A percentile compares a stretch with the other conserved stretches of the same genome.
These are phyloP conservation scores for Sophora flavescens DNA, from an alignment of 306 rosid species.

Conservation along the genomic window DNA sequence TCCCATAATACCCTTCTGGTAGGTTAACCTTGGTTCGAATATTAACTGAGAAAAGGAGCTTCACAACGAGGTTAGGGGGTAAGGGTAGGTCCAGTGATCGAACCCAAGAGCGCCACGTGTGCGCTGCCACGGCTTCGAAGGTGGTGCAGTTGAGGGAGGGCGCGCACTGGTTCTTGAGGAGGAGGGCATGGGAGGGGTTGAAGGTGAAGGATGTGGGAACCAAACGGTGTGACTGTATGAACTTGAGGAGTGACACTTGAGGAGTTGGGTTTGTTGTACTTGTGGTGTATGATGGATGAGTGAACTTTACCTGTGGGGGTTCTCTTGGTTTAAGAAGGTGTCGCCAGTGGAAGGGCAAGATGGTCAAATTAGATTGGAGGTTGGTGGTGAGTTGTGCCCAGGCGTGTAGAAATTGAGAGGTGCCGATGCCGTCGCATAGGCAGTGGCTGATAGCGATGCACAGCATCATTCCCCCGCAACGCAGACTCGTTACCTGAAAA, in stretches of 20 bases:
- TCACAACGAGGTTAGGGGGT: slow-evolving; percentile 49
- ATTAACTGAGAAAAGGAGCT: slow-evolving; percentile 83
- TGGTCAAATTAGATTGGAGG: slow-evolving; percentile 41
- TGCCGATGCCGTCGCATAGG: slow-evolving; percentile 82
- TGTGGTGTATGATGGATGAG: slow-evolving; percentile 58
- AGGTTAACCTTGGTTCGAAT: slow-evolving; percentile 51
- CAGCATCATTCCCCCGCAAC: slow-evolving; percentile 82
- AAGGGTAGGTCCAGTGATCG: slow-evolving; percentile 50
- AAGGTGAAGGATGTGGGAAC: slow-evolving; percentile 67
- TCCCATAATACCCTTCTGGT: slow-evolving; percentile 76
- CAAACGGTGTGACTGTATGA: slow-evolving; percentile 70
- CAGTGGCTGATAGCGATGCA: slow-evolving; percentile 89
- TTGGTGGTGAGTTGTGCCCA: slow-evolving; percentile 72
- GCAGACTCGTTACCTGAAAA: slow-evolving; percentile 68
- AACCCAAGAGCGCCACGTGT: slow-evolving; percentile 95
- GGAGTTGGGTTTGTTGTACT: slow-evolving; percentile 33
- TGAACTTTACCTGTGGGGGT: slow-evolving; percentile 46
- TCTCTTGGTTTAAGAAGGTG: slow-evolving; percentile 63
- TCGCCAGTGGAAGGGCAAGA: slow-evolving; percentile 63
- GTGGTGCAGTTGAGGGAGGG: slow-evolving; percentile 75
- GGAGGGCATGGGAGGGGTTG: slow-evolving; percentile 55
- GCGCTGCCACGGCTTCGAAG: slow-evolving; percentile 79
- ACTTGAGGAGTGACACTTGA: slow-evolving; percentile 49
- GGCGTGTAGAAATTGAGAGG: slow-evolving; percentile 76
- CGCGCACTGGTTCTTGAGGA: slow-evolving; percentile 64